A percentile compares a stretch with the other conserved stretches of the same genome.
Conservation (phyloP, 805 yeast genomes). For the Candida bentonensis region DNA sequence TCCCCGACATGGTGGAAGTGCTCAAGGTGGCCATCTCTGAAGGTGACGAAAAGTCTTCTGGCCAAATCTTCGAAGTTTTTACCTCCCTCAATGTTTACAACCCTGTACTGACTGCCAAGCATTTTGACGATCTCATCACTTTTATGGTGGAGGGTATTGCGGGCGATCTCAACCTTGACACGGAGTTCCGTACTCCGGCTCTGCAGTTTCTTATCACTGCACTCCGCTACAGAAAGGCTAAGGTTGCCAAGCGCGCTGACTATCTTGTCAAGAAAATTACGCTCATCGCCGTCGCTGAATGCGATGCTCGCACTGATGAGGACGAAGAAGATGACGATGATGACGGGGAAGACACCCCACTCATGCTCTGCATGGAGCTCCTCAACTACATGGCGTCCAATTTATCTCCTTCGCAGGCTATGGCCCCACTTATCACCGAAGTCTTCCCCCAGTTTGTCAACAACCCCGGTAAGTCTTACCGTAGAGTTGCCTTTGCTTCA, state of each 20-base stretch:
- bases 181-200: conserved; percentile 71
- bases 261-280: conserved; percentile 60
- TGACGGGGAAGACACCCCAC: conserved; percentile 78
- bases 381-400: conserved; percentile 65
- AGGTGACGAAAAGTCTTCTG: conserved; percentile 60
- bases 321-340: conserved; percentile 73
- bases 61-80: conserved; percentile 69
- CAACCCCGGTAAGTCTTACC: conserved; percentile 56
- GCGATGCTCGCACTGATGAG: conserved; percentile 38
- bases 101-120: conserved; percentile 63
- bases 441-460: conserved; percentile 25
- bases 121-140: conserved; percentile 51
- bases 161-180: conserved; percentile 46
- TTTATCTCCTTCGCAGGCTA: conserved; percentile 86
- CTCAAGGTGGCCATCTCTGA: conserved; percentile 57
- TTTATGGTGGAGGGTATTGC: conserved; percentile 62
- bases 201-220: conserved; percentile 72
- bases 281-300: conserved; percentile 53
- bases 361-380: conserved; percentile 64
- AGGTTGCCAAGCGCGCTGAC: conserved; percentile 74
- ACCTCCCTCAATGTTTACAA: conserved; percentile 68
- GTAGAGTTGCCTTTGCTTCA: conserved; percentile 77
- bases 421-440: conserved; percentile 60
- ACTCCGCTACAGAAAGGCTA: conserved; percentile 66
- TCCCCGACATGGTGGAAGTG: conserved; percentile 73